Evolutionary conservation across 164 flowering plant genomes (phyloP).

Genomic region (Tetrastigma voinierianum): DNA sequence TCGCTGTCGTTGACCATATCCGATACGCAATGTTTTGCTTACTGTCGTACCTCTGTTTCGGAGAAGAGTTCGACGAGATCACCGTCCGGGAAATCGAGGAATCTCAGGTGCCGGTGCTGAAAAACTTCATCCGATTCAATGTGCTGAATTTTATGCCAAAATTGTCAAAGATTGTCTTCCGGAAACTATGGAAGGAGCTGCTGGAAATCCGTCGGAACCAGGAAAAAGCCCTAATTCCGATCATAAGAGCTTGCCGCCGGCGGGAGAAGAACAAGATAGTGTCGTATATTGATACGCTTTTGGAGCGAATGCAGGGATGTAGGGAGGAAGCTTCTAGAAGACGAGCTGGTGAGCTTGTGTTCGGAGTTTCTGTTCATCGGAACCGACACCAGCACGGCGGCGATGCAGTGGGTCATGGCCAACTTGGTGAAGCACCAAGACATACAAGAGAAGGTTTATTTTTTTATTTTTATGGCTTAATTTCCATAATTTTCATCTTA

Average conservation of each 20-base stretch:
- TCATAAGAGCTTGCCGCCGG: conserved; percentile 9
- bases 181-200: conserved; percentile 21
- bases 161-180: conserved; percentile 24
- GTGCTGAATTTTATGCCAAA: conserved; percentile 29
- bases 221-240: conserved; percentile 18
- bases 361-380: conserved; percentile 37
- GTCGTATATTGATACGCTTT: conserved; percentile 28
- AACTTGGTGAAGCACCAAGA: conserved; percentile 23
- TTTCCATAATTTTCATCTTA: too few relatives aligned
- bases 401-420: conserved; percentile 36
- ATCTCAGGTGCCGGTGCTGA: conserved; percentile 7
- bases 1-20: conserved; percentile 19
- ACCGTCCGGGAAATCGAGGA: conserved; percentile 22
- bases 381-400: conserved; percentile 32
- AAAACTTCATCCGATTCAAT: conserved; percentile 1
- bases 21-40: conserved; percentile 35
- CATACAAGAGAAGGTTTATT: conserved; percentile 16
- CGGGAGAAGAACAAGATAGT: neutral
- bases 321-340: conserved; percentile 26
- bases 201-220: conserved; percentile 16
- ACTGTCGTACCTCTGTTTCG: conserved; percentile 44
- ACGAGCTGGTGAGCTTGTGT: conserved; percentile 31
- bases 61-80: conserved; percentile 33
- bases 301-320: conserved; percentile 25
- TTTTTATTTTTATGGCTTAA: too few relatives aligned